Evolutionary conservation across 2,329 filamentous ascomycete genomes (phyloP).

Genomic region (Aspergillus unguis): DNA sequence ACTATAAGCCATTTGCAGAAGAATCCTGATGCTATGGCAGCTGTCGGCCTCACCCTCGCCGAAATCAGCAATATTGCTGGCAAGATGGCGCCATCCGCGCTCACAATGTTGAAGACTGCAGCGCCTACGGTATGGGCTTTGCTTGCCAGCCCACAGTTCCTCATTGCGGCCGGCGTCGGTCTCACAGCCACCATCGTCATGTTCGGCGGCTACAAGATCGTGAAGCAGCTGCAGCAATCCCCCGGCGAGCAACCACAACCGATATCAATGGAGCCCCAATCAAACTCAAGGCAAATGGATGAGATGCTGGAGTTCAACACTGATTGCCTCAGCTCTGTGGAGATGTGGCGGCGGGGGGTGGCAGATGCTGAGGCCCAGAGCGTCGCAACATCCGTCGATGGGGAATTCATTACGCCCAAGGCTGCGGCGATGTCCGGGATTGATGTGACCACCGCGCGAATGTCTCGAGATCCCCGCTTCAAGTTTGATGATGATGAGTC

Average conservation of each 20-base stretch:
- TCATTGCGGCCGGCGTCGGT: conserved; percentile 84
- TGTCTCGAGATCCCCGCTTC: conserved; percentile 32
- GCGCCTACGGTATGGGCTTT: conserved; percentile 85
- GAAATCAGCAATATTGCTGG: conserved; percentile 79
- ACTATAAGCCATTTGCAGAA: conserved; percentile 78
- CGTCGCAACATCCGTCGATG: conserved; percentile 60
- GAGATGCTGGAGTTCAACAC: conserved; percentile 55
- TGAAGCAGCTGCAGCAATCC: conserved; percentile 67
- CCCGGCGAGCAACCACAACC: background rate
- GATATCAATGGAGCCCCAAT: background rate
- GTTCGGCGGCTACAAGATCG: conserved; percentile 95
- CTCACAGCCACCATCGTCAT: conserved; percentile 94
- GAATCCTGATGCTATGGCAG: conserved; percentile 87
- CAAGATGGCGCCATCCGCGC: conserved; percentile 79
- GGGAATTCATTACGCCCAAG: conserved; percentile 62
- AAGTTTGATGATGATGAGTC: conserved; percentile 36
- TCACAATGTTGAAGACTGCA: conserved; percentile 71
- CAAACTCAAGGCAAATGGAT: conserved; percentile 40
- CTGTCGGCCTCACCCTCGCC: conserved; percentile 85
- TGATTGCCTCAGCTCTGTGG: conserved; percentile 55
- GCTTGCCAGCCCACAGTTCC: conserved; percentile 84
- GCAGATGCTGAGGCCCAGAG: conserved; percentile 55
- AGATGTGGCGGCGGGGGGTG: conserved; percentile 62
- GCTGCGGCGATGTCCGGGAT: conserved; percentile 50
- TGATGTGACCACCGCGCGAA: conserved; percentile 32